Conservation (phyloP, 495 filamentous ascomycete species). For the Physcia stellaris region DNA sequence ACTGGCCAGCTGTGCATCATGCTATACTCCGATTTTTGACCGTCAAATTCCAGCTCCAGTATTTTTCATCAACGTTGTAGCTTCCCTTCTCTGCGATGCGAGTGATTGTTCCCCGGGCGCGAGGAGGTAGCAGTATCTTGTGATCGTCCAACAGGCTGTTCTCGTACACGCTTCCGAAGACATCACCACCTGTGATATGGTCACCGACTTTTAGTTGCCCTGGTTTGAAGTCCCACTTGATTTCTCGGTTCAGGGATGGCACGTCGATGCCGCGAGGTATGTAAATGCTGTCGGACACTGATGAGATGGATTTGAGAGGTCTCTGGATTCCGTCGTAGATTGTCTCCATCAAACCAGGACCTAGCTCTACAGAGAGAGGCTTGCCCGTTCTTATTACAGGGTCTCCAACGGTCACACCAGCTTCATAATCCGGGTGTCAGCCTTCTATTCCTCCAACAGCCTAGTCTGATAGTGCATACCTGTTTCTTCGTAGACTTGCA, state of each 20-base stretch:
- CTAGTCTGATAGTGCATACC: too few species aligned
- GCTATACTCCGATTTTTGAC: constrained; percentile 75
- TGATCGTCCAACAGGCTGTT: constrained; percentile 93
- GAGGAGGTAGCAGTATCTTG: constrained; percentile 87
- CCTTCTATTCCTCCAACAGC: too few species aligned
- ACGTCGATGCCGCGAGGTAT: constrained; percentile 91
- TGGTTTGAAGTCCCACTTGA: constrained; percentile 92
- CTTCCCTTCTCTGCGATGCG: constrained; percentile 73
- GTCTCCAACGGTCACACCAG: constrained; percentile 91
- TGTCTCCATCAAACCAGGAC: constrained; percentile 94
- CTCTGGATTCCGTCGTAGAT: constrained; percentile 99
- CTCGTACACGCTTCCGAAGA: constrained; percentile 88
- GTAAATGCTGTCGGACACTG: constrained; percentile 73
- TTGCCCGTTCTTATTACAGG: constrained; percentile 83
- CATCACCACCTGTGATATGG: constrained; percentile 89
- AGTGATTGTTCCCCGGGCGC: constrained; percentile 83
- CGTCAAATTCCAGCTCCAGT: constrained; percentile 92
- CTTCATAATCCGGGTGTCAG: constrained; percentile 21
- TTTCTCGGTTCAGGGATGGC: constrained; percentile 73
- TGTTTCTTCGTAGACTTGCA: constrained; percentile 98
- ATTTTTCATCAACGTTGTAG: constrained; percentile 94
- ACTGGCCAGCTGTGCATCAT: constrained; percentile 99
- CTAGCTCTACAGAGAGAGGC: constrained; percentile 92
- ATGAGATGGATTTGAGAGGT: constrained; percentile 72
- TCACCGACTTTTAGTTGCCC: constrained; percentile 79